Base-by-base conservation (phyloP, 2,329 filamentous ascomycete genomes). In the Graphiopsis chlorocephala region DNA sequence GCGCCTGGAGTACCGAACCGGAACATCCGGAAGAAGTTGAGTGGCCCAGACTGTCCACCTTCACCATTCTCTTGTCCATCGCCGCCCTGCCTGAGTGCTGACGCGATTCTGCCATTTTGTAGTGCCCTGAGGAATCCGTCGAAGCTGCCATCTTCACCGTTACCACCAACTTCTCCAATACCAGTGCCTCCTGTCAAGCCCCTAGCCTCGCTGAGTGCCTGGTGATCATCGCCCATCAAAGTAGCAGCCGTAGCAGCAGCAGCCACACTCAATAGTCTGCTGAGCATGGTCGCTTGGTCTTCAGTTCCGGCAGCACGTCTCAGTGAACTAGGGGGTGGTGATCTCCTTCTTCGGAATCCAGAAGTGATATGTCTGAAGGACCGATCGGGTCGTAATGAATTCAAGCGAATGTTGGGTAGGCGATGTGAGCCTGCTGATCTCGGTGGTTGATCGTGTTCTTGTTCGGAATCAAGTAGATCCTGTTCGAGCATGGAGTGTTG, bases 11-110 rank as follows among this genome's bases (percentile, higher is more conserved):
- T 84, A 56, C 85, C 85, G 75, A 90, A 90, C 55, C 88, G 81
- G 74, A 90, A 90, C 76, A 90, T 88, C 64, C 88, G 81, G 75
- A 90, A 84, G 74, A 90, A 89, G 73, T 90, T 90, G 65, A 90
- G 79, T 4, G 87, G 85, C 12, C 84, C 81, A 10, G 82, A 76
- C 17, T 62, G 59, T 33, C 79, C 79, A 42, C 80, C 79, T 28
- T 80, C 68, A 35, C 73, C 70, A 66, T 78, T 78, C 31, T 61
- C 57, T 47, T 53, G 56, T 33, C 75, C 73, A 59, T 76, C 78
- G 48, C 75, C 75, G 58, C 77, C 77, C 68, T 82, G 80, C 45
- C 84, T 74, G 68, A 87, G 80, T 1, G 84, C 80, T 42, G 84
- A 85, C n/a, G 86, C 81, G 71, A 84, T 80, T 68, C 81, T 83